These are phyloP conservation scores for Acacia crassicarpa DNA, from an alignment of 306 rosid species.

Conservation along the genomic window DNA sequence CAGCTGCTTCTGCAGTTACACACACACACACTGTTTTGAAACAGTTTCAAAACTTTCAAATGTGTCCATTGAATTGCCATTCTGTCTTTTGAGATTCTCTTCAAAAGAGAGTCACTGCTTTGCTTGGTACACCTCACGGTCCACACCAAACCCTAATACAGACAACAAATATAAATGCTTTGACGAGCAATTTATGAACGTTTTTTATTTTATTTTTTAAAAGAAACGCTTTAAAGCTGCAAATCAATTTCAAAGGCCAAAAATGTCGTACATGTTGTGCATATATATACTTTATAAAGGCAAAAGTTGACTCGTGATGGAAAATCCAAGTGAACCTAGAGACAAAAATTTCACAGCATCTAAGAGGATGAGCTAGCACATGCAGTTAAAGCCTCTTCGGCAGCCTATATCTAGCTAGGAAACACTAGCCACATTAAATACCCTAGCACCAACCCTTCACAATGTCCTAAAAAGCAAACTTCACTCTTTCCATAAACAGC, in stretches of 20 bases:
- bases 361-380: background rate
- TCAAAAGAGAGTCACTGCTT: background rate
- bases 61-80: background rate
- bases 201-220: background rate
- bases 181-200: background rate
- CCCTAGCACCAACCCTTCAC: background rate
- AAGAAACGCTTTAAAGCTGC: background rate
- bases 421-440: background rate
- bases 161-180: background rate
- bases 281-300: background rate
- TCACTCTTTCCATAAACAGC: background rate
- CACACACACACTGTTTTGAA: background rate
- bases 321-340: background rate
- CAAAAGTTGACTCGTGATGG: background rate
- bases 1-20: background rate
- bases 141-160: background rate
- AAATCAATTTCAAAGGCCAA: background rate
- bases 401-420: background rate
- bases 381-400: background rate
- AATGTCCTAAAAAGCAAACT: background rate
- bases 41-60: background rate
- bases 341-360: background rate
- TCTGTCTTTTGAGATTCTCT: background rate
- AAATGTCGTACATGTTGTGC: background rate
- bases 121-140: background rate